Evolutionary conservation across 192 early-diverging fungal genomes (phyloP).

Genomic region (Coemansia sp.): DNA sequence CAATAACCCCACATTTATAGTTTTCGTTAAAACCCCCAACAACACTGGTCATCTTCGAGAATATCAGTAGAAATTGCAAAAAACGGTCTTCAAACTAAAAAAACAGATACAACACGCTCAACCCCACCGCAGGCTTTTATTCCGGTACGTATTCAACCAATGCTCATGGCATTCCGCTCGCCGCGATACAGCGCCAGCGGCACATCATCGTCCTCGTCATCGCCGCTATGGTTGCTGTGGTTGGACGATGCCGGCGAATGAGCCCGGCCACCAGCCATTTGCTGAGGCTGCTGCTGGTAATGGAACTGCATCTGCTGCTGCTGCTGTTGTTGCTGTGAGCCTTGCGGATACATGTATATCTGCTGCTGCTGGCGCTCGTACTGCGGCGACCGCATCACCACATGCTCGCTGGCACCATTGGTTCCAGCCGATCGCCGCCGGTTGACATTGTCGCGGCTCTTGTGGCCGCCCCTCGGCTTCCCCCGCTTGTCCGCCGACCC

Average conservation of each 20-base stretch:
- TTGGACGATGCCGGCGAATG: conserved; percentile 11
- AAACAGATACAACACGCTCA: neutral
- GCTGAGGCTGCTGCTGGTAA: conserved; percentile 9
- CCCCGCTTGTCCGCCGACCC: conserved; percentile 15
- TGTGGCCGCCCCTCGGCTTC: conserved; percentile 22
- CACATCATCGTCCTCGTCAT: conserved; percentile 66
- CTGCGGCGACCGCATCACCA: conserved; percentile 53
- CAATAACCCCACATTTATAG: too few relatives aligned
- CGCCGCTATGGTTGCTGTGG: conserved; percentile 14
- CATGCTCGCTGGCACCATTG: conserved; percentile 26
- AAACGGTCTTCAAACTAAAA: too few relatives aligned
- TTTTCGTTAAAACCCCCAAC: too few relatives aligned
- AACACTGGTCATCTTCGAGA: too few relatives aligned
- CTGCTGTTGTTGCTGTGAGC: conserved; percentile 9
- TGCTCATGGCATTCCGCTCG: conserved; percentile 51
- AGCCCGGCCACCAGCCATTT: conserved; percentile 1
- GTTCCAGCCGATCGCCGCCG: conserved; percentile 30
- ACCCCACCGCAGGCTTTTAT: too few relatives aligned
- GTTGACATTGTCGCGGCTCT: conserved; percentile 27
- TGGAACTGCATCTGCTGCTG: conserved; percentile 15
- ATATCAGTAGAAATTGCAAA: too few relatives aligned
- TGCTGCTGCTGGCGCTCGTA: conserved; percentile 57
- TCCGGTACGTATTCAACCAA: conserved; percentile 16
- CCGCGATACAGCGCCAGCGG: conserved; percentile 61
- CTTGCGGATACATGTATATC: conserved; percentile 34